Base-by-base conservation (phyloP, 495 filamentous ascomycete species). In the Parathielavia appendiculata region DNA sequence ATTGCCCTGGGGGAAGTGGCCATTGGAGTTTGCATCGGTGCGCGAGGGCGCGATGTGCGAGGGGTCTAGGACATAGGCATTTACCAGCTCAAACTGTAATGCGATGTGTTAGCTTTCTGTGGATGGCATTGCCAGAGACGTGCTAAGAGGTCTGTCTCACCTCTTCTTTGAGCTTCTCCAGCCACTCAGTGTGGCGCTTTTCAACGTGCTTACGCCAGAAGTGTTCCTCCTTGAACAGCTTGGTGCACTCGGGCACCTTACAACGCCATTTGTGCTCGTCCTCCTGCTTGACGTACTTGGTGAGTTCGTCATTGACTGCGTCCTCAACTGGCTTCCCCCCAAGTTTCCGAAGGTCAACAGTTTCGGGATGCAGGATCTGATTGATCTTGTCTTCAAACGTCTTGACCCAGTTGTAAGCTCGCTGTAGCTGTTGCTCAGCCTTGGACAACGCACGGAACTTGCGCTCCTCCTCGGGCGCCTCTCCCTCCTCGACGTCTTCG, bases 161-260 rank as follows among this genome's bases (percentile, higher is more conserved):
- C 76, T 96, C 90, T 66, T 83, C 82, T 72, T 84, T 86, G 67
- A 96, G 79, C 53, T 76, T 81, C 13, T 92, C 85, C 51, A 86
- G 81, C 90, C 90, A 99, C 56, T 97, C 92, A 0, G 79, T 61
- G 68, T 99, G 93, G 35, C 95, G 87, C 75, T 98, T 98, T 70
- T 97, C 95, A 19, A 97, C 83, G 64, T 99, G 93, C 76, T 99
- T 99, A 62, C 84, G 85, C 93, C 93, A 99, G 71, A 97, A 99
- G 60, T 86, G 80, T 7, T 95, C 87, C 35, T 92, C 95, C 71
- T 97, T 97, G 83, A 99, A 99, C 20, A 97, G 79, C 71, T 99
- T 99, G 0, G 89, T 85, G 71, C 93, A 99, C 38, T 95, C 89
- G 2, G 91, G 91, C 19, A 96, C 90, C 70, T 91, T 96, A 83